phyloP scores from a whole-genome alignment of 2,329 filamentous ascomycete species.

The Sporothrix luriei region DNA sequence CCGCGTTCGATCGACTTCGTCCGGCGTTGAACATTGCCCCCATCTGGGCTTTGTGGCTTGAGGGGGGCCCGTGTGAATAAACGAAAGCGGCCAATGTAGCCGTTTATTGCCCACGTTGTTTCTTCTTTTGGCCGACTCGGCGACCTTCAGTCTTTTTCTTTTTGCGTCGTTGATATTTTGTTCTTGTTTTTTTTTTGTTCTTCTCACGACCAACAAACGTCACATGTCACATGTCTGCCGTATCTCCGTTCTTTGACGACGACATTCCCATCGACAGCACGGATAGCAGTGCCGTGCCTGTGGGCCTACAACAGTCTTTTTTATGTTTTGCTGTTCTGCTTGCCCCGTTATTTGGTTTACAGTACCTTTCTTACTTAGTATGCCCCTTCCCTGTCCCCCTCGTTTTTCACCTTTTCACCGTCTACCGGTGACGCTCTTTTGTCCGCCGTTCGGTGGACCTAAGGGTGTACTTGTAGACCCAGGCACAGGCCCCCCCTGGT shows the following conservation, averaged over 20 bases:
- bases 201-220: too few relatives aligned
- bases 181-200: background rate
- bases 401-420: background rate
- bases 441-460: conserved; percentile 21
- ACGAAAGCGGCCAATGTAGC: conserved; percentile 1
- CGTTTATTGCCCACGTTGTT: background rate
- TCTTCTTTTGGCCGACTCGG: conserved; percentile 5
- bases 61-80: too few relatives aligned
- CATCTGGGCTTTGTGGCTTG: background rate
- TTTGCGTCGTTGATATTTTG: too few relatives aligned
- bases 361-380: background rate
- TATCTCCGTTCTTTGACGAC: background rate
- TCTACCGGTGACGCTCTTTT: background rate
- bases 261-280: background rate
- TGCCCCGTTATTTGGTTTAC: background rate
- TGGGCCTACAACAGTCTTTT: background rate
- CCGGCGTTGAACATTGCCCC: background rate
- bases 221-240: background rate
- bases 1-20: conserved; percentile 21
- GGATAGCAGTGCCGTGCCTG: background rate
- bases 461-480: background rate
- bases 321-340: background rate
- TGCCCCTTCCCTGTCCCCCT: background rate
- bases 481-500: too few relatives aligned
- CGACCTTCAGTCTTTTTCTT: background rate